Evolutionary conservation across 1,284 basidiomycete species (phyloP).

Genomic region (Heterobasidion occidentale): DNA sequence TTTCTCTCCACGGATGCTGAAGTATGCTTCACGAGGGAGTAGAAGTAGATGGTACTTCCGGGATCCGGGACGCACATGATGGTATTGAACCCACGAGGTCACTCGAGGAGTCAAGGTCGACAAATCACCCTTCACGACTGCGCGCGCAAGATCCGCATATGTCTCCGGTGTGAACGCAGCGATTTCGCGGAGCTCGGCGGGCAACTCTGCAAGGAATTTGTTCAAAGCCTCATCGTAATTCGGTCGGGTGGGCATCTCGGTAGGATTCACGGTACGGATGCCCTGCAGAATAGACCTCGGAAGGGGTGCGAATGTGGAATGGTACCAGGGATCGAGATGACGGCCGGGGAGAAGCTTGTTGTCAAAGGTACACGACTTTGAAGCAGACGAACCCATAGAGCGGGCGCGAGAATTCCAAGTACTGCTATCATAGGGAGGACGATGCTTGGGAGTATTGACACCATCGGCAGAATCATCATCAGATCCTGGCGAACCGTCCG

Average conservation of each 20-base stretch:
- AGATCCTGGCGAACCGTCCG: constrained; percentile 10
- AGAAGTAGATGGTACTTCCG: constrained; percentile 48
- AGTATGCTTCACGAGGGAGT: constrained; percentile 53
- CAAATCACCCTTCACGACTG: constrained; percentile 33
- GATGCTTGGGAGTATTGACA: not conserved
- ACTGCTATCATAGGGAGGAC: constrained; percentile 4
- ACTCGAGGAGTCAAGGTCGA: constrained; percentile 37
- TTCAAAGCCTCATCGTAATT: constrained; percentile 43
- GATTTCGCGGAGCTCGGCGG: constrained; percentile 50
- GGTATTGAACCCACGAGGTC: constrained; percentile 46
- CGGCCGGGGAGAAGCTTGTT: constrained; percentile 3
- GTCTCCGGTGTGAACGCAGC: constrained; percentile 45
- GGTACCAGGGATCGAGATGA: constrained; percentile 43
- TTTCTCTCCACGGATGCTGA: constrained; percentile 36
- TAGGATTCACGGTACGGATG: constrained; percentile 38
- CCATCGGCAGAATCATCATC: constrained; percentile 11
- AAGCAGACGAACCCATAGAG: constrained; percentile 1
- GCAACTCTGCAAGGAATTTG: constrained; percentile 43
- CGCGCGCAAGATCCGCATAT: constrained; percentile 44
- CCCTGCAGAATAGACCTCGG: constrained; percentile 41
- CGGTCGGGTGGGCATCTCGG: constrained; percentile 51
- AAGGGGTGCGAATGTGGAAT: constrained; percentile 50
- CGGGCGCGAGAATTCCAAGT: not conserved
- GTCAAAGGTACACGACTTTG: constrained; percentile 5
- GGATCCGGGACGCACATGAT: constrained; percentile 55